phyloP scores from a whole-genome alignment of 331 rosid species.

The Dryas integrifolia region DNA sequence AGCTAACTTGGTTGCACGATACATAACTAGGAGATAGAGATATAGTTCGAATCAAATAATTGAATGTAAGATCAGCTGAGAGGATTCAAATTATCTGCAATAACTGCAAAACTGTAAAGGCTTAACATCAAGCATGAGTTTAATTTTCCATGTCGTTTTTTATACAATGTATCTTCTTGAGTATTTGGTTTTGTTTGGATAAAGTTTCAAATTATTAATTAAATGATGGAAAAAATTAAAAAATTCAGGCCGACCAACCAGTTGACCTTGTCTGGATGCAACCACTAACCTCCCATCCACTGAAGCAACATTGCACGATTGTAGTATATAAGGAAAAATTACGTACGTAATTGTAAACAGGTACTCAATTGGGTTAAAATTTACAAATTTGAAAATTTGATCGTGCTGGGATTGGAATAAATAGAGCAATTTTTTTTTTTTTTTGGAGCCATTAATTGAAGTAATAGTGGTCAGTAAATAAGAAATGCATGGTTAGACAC shows the following conservation, averaged over 20 bases:
- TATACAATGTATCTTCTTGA: background rate
- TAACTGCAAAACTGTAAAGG: no score
- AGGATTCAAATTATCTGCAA: no score
- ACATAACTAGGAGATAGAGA: background rate
- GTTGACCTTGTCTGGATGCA: constrained; percentile 7
- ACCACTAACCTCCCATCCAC: background rate
- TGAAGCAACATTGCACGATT: background rate
- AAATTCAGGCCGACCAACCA: background rate
- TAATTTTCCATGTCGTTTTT: background rate
- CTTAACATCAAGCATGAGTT: no score
- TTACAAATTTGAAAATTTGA: no score
- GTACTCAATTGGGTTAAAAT: no score
- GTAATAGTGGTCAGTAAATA: no score
- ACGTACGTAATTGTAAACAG: no score
- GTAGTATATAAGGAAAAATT: no score
- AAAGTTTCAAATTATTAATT: background rate
- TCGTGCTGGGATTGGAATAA: no score
- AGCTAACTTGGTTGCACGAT: constrained; percentile 43
- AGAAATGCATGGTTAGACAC: no score
- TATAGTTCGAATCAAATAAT: background rate
- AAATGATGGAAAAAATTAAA: background rate
- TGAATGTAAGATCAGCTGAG: background rate
- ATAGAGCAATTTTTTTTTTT: no score
- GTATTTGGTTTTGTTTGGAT: background rate
- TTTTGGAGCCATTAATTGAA: no score